Evolutionary conservation across 2,329 filamentous ascomycete genomes (phyloP).

Genomic region (Penicillium sp.): DNA sequence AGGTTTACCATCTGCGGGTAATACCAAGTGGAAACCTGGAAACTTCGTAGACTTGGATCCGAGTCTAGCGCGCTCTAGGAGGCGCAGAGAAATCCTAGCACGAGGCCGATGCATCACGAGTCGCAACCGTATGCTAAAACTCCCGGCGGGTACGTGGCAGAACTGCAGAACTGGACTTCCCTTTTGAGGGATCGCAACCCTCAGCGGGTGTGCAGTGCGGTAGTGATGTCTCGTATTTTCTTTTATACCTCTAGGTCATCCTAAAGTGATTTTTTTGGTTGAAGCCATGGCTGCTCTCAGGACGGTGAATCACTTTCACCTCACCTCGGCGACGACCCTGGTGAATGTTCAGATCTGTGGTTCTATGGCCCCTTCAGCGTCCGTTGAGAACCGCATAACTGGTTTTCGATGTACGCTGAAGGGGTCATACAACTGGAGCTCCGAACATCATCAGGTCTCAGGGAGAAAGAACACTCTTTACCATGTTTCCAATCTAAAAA

Average conservation of each 20-base stretch:
- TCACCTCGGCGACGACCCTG: background rate
- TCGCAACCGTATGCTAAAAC: background rate
- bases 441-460: background rate
- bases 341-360: background rate
- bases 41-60: background rate
- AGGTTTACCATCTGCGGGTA: background rate
- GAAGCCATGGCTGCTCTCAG: background rate
- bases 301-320: background rate
- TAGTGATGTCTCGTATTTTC: background rate
- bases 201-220: background rate
- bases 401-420: conserved; percentile 12
- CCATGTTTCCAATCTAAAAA: background rate
- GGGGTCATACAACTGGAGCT: conserved; percentile 1
- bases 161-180: background rate
- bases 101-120: background rate
- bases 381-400: conserved; percentile 2
- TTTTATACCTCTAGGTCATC: background rate
- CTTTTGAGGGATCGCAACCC: background rate
- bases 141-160: background rate
- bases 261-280: background rate
- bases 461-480: background rate
- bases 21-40: background rate
- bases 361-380: conserved; percentile 11
- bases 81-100: background rate
- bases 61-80: background rate